Evolutionary conservation across 768 basidiomycete genomes (phyloP), one percentile per base, ranked within the genome.

Genomic region (Leccinum olivaceopallidum): DNA sequence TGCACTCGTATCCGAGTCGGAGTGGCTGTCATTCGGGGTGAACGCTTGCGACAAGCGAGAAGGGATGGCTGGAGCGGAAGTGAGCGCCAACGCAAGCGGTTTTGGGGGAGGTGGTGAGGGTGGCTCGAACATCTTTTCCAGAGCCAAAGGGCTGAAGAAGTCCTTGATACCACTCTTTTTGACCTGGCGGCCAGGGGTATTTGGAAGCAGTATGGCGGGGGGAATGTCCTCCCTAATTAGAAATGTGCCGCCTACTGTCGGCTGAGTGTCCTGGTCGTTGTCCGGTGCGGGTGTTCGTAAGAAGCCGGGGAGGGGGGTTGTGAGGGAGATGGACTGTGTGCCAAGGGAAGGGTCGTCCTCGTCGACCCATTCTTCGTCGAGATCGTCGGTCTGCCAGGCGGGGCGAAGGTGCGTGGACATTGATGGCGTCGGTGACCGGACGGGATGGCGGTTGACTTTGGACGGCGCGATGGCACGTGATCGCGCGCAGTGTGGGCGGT

Each of bases 71-170:
- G 73, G 73, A n/a, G 74, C 73, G 39, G 73, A 62, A 18, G 65
- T 65, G 60, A 73, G 62, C 47, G 68, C 53, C 39, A 66, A 39
- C n/a, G 61, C 60, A 57, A 61, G 54, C 37, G 62, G 44, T 67
- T 61, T 65, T 50, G 66, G 65, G 18, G 73, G 67, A 6, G 90
- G 91, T 5, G 92, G 92, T 7, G 93, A 92, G 1, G 95, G 95
- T 8, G 95, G 95, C 62, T 95, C 91, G 65, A 96, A 97, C 92
- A 97, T 94, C 58, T 82, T 83, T 75, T 97, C 94, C 9, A 97
- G 80, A 26, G 89, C 87, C 57, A 94, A 72, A 0, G 94, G 93
- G 58, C 88, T 92, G 78, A 98, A 98, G 70, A 98, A 85, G 74
- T 90, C 86, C 75, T 90, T 93, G 51, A 87, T 81, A 42, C 77